Evolutionary conservation across 108 stramenopile genomes (phyloP).

Genomic region (Fragilaria radians): DNA sequence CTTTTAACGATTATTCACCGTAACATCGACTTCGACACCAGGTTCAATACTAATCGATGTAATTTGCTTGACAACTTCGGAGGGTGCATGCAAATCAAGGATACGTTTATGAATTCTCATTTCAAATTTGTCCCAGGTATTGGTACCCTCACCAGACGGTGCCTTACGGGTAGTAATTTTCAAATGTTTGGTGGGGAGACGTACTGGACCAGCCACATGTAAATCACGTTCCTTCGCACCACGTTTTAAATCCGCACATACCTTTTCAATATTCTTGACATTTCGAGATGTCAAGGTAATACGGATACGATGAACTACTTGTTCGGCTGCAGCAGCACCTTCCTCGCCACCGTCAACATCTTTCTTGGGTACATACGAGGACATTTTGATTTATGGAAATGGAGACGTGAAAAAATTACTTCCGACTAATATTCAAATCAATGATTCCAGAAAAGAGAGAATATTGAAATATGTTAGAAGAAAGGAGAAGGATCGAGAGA

Average conservation of each 20-base stretch:
- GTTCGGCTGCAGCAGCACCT: slow-evolving; percentile 49
- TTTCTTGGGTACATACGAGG: slow-evolving; percentile 72
- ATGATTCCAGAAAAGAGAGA: too few species aligned
- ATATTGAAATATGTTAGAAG: too few species aligned
- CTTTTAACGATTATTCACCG: slow-evolving; percentile 81
- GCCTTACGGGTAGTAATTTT: slow-evolving; percentile 98
- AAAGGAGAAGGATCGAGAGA: too few species aligned
- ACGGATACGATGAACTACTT: slow-evolving; percentile 92
- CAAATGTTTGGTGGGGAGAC: slow-evolving; percentile 98
- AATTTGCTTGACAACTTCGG: slow-evolving; percentile 97
- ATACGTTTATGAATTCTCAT: slow-evolving; percentile 99
- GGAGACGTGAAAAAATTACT: too few species aligned
- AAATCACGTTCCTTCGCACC: slow-evolving; percentile 92
- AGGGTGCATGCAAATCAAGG: slow-evolving; percentile 95
- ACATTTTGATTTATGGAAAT: too few species aligned
- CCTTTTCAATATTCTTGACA: slow-evolving; percentile 97
- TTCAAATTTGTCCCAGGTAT: slow-evolving; percentile 99
- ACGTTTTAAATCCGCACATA: slow-evolving; percentile 97
- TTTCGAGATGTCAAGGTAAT: slow-evolving; percentile 99
- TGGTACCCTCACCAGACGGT: slow-evolving; percentile 99
- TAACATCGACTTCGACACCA: slow-evolving; percentile 98
- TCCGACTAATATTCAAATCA: too few species aligned
- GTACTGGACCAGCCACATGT: slow-evolving; percentile 93
- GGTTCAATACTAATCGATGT: slow-evolving; percentile 98
- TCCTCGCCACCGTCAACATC: too few species aligned